phyloP scores from a whole-genome alignment of 2,329 filamentous ascomycete species.

The Pestalotiopsis sp. region DNA sequence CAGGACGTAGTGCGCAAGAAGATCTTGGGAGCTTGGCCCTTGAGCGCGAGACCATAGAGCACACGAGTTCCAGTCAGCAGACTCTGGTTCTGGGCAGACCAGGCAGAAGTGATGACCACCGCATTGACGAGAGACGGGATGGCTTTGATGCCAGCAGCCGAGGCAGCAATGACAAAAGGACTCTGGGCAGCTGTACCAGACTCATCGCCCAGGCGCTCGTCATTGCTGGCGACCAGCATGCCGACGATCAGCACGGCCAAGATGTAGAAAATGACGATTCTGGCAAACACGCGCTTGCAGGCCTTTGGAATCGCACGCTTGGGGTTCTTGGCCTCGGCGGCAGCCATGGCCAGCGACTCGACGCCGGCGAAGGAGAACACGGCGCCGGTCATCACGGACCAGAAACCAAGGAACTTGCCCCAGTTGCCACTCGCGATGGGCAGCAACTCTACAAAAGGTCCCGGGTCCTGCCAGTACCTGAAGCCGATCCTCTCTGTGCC shows the following conservation, averaged over 20 bases:
- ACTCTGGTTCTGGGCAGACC: constrained; percentile 59
- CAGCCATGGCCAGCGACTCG: constrained; percentile 57
- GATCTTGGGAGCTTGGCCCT: constrained; percentile 54
- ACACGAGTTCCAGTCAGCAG: constrained; percentile 58
- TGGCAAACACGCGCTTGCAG: constrained; percentile 62
- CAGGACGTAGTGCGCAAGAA: constrained; percentile 54
- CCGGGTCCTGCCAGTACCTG: constrained; percentile 69
- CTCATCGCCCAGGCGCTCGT: constrained; percentile 43
- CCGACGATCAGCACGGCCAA: constrained; percentile 56
- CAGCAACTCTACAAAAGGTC: constrained; percentile 62
- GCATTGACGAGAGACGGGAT: constrained; percentile 63
- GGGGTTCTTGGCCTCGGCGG: constrained; percentile 57
- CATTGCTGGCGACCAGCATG: constrained; percentile 55
- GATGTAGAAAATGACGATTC: constrained; percentile 58
- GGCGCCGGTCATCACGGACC: constrained; percentile 47
- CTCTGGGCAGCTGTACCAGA: constrained; percentile 49
- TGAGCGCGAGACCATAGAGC: constrained; percentile 56
- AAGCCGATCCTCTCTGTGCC: constrained; percentile 65
- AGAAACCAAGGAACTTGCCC: constrained; percentile 67
- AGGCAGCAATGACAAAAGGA: constrained; percentile 55
- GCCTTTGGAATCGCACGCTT: constrained; percentile 44
- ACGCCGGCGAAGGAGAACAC: constrained; percentile 50
- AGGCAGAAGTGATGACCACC: constrained; percentile 56
- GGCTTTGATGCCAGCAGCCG: constrained; percentile 48
- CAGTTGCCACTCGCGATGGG: constrained; percentile 57